Evolutionary conservation across 2,329 filamentous ascomycete genomes (phyloP), one percentile per base, ranked within the genome.

Genomic region (Clarireedia monteithiana): DNA sequence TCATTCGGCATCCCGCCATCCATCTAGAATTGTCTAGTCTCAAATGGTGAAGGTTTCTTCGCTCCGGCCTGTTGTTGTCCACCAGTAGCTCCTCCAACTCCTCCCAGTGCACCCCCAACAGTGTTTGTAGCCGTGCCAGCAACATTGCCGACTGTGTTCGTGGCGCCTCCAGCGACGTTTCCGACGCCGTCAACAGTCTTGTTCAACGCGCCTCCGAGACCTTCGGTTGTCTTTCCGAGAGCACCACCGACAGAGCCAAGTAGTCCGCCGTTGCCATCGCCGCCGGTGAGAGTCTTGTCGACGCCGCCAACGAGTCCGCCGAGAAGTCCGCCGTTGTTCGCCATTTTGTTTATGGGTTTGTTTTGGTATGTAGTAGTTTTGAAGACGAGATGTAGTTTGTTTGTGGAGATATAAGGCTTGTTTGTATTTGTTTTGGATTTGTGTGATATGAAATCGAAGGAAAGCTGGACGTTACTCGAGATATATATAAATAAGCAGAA

Each of bases 241-340:
- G 69, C 62, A 12, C 56, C 55, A 42, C 62, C 63, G 2, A 67
- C 64, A 17, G 67, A 64, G 5, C 72, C 71, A 40, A 73, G 59
- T 14, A 73, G 62, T 1, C 72, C 72, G 9, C 71, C 72, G 58
- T 73, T 68, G 40, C 70, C 70, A 27, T 72, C 53, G 53, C 70
- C 71, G 44, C 71, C 71, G 17, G 71, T 72, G 49, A 73, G 65
- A 45, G 71, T 69, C 54, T 69, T 72, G 59, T 72, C 69, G 55
- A 72, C 62, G 39, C 64, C 63, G 57, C 70, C 68, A 50, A 68
- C 67, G 40, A 57, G 49, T 30, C 49, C 49, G 40, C 55, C 55
- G 49, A 57, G 55, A 10, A 57, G 55, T 48, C 55, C 55, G 40
- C 53, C 53, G 49, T 55, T 48, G n/a, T 47, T 46, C 36, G 53